These are phyloP conservation scores for Populus deltoides DNA, from an alignment of 345 rosid species.

Conservation along the genomic window DNA sequence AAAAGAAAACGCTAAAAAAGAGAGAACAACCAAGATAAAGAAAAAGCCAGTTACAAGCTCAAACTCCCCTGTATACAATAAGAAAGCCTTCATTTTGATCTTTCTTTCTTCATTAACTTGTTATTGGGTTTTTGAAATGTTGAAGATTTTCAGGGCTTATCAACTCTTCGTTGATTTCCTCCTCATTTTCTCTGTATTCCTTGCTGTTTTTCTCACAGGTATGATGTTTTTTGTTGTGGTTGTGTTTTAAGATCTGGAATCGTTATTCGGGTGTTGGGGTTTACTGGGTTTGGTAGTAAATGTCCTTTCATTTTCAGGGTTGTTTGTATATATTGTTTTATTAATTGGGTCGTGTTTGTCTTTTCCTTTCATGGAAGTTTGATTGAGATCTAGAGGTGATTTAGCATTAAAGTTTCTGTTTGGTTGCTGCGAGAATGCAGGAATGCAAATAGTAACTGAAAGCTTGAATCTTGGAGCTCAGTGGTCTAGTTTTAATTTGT, in stretches of 20 bases:
- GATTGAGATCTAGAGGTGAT: neutral
- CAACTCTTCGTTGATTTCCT: slow-evolving; percentile 31
- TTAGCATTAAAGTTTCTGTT: no score
- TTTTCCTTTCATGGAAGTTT: neutral
- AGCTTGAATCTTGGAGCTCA: no score
- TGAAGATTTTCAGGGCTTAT: slow-evolving; percentile 40
- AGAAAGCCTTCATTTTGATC: neutral
- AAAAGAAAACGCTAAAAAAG: no score
- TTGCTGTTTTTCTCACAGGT: slow-evolving; percentile 29
- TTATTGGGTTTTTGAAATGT: slow-evolving; percentile 25
- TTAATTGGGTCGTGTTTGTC: no score
- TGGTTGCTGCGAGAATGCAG: no score
- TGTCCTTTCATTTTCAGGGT: no score
- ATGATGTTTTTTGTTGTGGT: neutral
- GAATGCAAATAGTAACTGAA: no score
- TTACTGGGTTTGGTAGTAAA: no score
- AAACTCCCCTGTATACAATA: no score
- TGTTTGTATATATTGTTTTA: no score
- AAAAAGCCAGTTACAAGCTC: neutral
- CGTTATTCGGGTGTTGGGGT: no score
- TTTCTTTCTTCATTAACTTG: neutral
- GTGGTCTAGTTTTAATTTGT: no score
- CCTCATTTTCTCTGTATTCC: slow-evolving; percentile 20
- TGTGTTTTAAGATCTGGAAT: neutral
- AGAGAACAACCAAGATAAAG: neutral